Conservation (phyloP, 345 rosid genomes). For the Pseudoturritis turrita region DNA sequence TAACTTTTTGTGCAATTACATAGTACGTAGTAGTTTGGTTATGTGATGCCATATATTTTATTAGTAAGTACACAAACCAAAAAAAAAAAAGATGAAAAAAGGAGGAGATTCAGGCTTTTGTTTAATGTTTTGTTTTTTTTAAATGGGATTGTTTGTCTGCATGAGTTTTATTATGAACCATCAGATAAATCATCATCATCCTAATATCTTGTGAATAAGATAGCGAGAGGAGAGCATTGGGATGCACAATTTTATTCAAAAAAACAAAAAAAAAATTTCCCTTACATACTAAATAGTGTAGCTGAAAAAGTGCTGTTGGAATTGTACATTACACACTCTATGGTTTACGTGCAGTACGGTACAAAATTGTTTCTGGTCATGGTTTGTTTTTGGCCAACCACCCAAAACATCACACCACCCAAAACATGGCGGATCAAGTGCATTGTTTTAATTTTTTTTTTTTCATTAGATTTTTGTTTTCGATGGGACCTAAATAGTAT, state of each 20-base stretch:
- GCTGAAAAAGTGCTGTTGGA: too few relatives aligned
- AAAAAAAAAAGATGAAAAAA: background rate
- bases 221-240: background rate
- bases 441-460: too few relatives aligned
- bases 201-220: conserved; percentile 19
- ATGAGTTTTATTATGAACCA: conserved; percentile 17
- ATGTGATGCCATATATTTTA: conserved; percentile 17
- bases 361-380: too few relatives aligned
- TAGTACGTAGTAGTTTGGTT: conserved; percentile 31
- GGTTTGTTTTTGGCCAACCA: too few relatives aligned
- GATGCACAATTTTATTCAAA: conserved; percentile 2
- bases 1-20: conserved; percentile 29
- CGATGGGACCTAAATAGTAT: too few relatives aligned
- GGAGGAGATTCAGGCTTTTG: conserved; percentile 19
- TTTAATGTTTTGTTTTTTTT: background rate
- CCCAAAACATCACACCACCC: too few relatives aligned
- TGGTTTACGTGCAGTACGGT: too few relatives aligned
- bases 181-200: conserved; percentile 12
- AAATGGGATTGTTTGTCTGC: conserved; percentile 16
- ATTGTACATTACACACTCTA: too few relatives aligned
- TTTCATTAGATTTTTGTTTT: too few relatives aligned
- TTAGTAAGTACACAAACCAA: conserved; percentile 25
- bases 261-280: too few relatives aligned
- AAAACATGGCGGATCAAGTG: too few relatives aligned
- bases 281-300: too few relatives aligned